Evolutionary conservation across 108 stramenopile genomes (phyloP), one percentile per base, ranked within the genome.

Genomic region (Aureococcus anophagefferens): DNA sequence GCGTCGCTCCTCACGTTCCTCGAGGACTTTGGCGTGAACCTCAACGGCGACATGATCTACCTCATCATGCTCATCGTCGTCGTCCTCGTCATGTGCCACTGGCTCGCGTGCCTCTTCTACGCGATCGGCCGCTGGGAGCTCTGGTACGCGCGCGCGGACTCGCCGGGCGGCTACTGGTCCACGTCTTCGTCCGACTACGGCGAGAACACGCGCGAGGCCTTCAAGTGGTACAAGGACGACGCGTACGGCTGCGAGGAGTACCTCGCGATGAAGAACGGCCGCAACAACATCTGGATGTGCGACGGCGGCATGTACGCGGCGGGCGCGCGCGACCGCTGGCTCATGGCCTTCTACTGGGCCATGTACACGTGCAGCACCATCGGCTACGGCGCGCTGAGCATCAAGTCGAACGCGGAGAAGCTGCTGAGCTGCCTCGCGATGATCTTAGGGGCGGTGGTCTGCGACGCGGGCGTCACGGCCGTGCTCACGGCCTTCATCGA

Each of bases 401-500:
- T 85, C 28, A 71, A 75, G 63, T 70, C 82, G n/a, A 79, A 77
- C 67, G 67, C 33, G 1, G 87, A 87, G 74, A 64, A 76, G n/a
- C 36, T 84, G 9, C 84, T 84, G 45, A 76, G 79, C 33, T 85
- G 84, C 76, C 33, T 85, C 15, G 74, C 67, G 25, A 87, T 87
- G 87, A 69, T 82, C 30, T 73, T 82, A 13, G 87, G 87, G 31
- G 80, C 84, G 30, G 79, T 87, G 25, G 67, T 87, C 71, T 87
- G 84, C 70, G 84, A 85, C 66, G 87, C 87, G 34, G 84, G 86
- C 59, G 70, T 87, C 14, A 80, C 83, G 21, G 84, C 87, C 71
- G 78, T 83, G 16, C 73, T 87, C 37, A 80, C 81, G 33, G 77
- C 79, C 15, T 70, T 82, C 62, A 72, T 85, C 25, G 69, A 67